A percentile compares a stretch with the other conserved stretches of the same genome.
phyloP scores from a whole-genome alignment of 2,329 filamentous ascomycete genomes.

The Cladophialophora yegresii region DNA sequence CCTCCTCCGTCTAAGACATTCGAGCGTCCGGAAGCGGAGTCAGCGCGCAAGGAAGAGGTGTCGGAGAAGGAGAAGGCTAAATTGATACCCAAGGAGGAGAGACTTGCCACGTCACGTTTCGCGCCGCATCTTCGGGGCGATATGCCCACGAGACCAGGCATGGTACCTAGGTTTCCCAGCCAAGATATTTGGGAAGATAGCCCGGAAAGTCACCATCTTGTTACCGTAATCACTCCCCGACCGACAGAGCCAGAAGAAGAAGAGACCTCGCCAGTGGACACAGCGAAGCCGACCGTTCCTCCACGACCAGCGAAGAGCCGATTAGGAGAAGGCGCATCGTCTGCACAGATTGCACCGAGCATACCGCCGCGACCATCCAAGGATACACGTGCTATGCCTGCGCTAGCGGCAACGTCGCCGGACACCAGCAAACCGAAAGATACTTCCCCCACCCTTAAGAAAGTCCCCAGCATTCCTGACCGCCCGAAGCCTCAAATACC shows the following conservation, averaged over 20 bases:
- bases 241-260: conserved; percentile 53
- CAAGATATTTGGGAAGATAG: conserved; percentile 93
- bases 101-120: conserved; percentile 39
- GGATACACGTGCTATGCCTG: conserved; percentile 40
- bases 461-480: conserved; percentile 57
- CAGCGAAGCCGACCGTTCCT: conserved; percentile 39
- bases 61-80: conserved; percentile 46
- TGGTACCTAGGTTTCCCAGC: conserved; percentile 79
- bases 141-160: conserved; percentile 53
- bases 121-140: conserved; percentile 57
- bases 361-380: conserved; percentile 42
- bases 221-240: conserved; percentile 67
- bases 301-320: conserved; percentile 38
- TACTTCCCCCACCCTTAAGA: conserved; percentile 51
- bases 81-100: conserved; percentile 42
- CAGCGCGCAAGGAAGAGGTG: conserved; percentile 44
- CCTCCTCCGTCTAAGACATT: conserved; percentile 39
- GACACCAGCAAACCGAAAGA: conserved; percentile 7
- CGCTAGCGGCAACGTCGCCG: conserved; percentile 40
- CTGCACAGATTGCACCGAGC: conserved; percentile 33
- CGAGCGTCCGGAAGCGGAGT: conserved; percentile 54
- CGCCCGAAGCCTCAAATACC: conserved; percentile 68
- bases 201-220: conserved; percentile 77
- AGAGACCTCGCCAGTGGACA: conserved; percentile 38
- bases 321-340: conserved; percentile 32